Evolutionary conservation across 2,329 filamentous ascomycete species (phyloP), one percentile per base, ranked within the genome.

Genomic region (Fusarium gaditjirri): DNA sequence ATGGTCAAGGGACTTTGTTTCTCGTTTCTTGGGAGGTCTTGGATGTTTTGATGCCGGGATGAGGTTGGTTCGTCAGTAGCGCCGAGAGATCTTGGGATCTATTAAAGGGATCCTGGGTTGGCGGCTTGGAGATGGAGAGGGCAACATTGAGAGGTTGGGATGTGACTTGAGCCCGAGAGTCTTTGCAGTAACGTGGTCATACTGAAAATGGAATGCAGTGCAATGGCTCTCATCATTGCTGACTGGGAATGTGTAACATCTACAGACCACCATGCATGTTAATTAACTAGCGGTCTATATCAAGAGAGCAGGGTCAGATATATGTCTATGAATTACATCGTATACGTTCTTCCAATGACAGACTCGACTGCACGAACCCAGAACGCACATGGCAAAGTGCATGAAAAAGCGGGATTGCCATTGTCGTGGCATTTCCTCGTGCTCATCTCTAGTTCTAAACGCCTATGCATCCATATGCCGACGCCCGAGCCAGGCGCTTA

Each of bases 401-500:
- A 46, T n/a, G 49, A 68, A 57, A 50, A 54, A 53, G 17, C 42
- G 27, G 46, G 35, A 49, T 43, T 42, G 27, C 38, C 38, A 23
- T 60, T 61, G 43, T 66, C 46, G 60, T 72, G 55, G 31, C 60
- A 65, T 57, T 57, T 35, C 35, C 46, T 65, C 47, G 41, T 41
- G 53, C 47, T 25, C 52, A 46, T 58, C 14, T 39, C 42, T 61
- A 58, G 59, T 55, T 61, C 52, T 72, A 64, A 36, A 74, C 71
- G 71, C 71, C 46, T 38, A 67, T 65, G 58, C 68, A 60, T 39
- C 27, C 41, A 57, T 73, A 69, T 72, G 71, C 69, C 72, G 61
- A 35, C 53, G 38, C 44, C 70, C 73, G 60, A 71, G 58, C 61
- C 61, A 64, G 58, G 73, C 73, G 73, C 73, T 75, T 75, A 75